These are phyloP conservation scores for Saccharomycopsis fodiens DNA, from an alignment of 805 yeast species.

Conservation along the genomic window DNA sequence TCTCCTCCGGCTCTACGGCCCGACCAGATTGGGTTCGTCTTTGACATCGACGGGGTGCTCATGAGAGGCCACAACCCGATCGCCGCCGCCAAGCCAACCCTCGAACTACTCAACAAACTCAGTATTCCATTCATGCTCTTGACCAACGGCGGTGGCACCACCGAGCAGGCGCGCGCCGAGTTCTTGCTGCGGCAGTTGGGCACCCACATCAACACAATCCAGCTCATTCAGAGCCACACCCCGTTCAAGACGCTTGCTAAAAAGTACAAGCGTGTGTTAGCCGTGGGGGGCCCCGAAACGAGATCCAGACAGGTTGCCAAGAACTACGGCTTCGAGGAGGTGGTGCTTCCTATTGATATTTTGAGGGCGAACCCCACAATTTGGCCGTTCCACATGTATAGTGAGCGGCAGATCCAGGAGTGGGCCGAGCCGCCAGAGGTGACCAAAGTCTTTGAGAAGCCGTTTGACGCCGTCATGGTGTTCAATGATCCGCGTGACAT, in stretches of 20 bases:
- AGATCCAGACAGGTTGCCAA: conserved; percentile 65
- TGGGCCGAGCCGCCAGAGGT: conserved; percentile 32
- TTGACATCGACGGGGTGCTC: conserved; percentile 78
- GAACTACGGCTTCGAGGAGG: conserved; percentile 71
- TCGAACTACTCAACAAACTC: conserved; percentile 41
- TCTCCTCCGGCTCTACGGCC: neutral
- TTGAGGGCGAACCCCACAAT: conserved; percentile 48
- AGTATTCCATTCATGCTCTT: conserved; percentile 72
- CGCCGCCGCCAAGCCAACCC: conserved; percentile 55
- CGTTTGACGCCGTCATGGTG: conserved; percentile 70
- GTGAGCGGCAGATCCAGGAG: conserved; percentile 35
- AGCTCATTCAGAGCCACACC: conserved; percentile 81
- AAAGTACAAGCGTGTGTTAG: conserved; percentile 54
- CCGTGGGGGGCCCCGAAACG: conserved; percentile 77
- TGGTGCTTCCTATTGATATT: conserved; percentile 65
- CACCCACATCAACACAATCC: conserved; percentile 42
- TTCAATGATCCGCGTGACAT: conserved; percentile 87
- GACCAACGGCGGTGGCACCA: conserved; percentile 86
- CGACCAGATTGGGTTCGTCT: conserved; percentile 6
- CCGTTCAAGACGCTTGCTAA: conserved; percentile 59
- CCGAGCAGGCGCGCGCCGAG: conserved; percentile 52
- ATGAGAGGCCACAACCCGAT: conserved; percentile 66
- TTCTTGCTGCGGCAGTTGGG: conserved; percentile 22
- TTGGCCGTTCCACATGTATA: conserved; percentile 62
- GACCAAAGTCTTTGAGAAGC: conserved; percentile 27